Evolutionary conservation across 495 filamentous ascomycete genomes (phyloP).

Genomic region (Neurospora terricola): DNA sequence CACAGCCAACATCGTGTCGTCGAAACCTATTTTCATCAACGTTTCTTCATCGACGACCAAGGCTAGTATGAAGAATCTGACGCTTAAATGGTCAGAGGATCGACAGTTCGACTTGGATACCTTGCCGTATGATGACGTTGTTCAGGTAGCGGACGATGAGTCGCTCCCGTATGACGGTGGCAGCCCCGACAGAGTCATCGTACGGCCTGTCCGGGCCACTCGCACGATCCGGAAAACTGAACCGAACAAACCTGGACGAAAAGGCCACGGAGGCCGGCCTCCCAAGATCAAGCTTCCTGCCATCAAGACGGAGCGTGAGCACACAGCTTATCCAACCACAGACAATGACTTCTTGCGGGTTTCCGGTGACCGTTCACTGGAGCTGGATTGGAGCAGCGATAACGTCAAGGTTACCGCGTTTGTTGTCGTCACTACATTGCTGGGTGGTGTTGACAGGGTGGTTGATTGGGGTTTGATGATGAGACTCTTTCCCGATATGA

Average conservation of each 20-base stretch:
- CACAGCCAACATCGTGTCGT: conserved; percentile 14
- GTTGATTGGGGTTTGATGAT: conserved; percentile 69
- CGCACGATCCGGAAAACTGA: neutral
- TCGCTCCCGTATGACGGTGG: neutral
- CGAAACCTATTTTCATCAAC: conserved; percentile 27
- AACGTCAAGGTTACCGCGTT: conserved; percentile 55
- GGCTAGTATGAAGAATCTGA: conserved; percentile 12
- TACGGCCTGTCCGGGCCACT: neutral
- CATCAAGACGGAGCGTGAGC: conserved; percentile 29
- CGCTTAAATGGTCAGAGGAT: conserved; percentile 23
- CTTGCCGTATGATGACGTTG: conserved; percentile 31
- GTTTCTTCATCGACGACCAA: conserved; percentile 15
- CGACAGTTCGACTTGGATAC: conserved; percentile 31
- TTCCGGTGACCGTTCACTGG: conserved; percentile 16
- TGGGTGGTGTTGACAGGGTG: conserved; percentile 58
- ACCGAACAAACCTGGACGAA: neutral
- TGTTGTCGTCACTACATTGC: conserved; percentile 59
- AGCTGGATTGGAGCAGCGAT: conserved; percentile 30
- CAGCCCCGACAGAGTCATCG: neutral
- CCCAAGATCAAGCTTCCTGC: conserved; percentile 22
- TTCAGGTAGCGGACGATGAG: conserved; percentile 15
- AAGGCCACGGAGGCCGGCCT: conserved; percentile 6
- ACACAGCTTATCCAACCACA: conserved; percentile 26
- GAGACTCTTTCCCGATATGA: conserved; percentile 52
- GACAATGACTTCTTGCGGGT: conserved; percentile 27